Evolutionary conservation across 2,329 filamentous ascomycete species (phyloP), one percentile per base, ranked within the genome.

Genomic region (Trichothecium sympodiale): DNA sequence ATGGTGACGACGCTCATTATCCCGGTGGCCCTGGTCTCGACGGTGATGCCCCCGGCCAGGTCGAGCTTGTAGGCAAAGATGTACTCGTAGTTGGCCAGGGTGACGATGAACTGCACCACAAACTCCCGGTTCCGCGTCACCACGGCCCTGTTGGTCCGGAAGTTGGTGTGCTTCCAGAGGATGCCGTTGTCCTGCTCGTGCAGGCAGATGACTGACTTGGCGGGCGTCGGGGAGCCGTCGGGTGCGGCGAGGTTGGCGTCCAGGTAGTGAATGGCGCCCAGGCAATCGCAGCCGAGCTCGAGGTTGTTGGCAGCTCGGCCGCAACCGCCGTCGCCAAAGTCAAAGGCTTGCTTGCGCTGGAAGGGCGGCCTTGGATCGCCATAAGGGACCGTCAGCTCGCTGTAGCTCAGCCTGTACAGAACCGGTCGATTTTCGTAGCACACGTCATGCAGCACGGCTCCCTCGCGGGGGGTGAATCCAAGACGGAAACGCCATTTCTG

Each of bases 401-500:
- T 74, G 39, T 81, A 66, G 41, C 72, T 74, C 20, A 85, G 54
- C 2, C 80, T 69, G 56, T 83, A 79, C 48, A 84, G 65, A 18
- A 85, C 61, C 29, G 70, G 75, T 14, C 78, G 67, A 26, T 69
- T 68, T 44, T 80, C 75, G 48, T 81, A 86, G 47, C 67, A 67
- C 13, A 86, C 58, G 44, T 85, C 78, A 48, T 85, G 78, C 3
- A 86, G 62, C 3, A 81, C 77, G 8, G 76, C 71, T 7, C 81
- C 80, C 52, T 86, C 82, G 2, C 81, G 67, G 32, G 73, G 68
- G 52, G 79, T 84, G 60, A 81, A 83, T 26, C 71, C 70, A 3
- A 87, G 66, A 9, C 79, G 64, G 57, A 86, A 77, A 2, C 69
- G 64, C 79, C 80, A 84, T 46, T 80, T 77, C 51, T 80, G 73